These are phyloP conservation scores for Colletotrichum sp. DNA, from an alignment of 2,329 filamentous ascomycete genomes.

Conservation along the genomic window DNA sequence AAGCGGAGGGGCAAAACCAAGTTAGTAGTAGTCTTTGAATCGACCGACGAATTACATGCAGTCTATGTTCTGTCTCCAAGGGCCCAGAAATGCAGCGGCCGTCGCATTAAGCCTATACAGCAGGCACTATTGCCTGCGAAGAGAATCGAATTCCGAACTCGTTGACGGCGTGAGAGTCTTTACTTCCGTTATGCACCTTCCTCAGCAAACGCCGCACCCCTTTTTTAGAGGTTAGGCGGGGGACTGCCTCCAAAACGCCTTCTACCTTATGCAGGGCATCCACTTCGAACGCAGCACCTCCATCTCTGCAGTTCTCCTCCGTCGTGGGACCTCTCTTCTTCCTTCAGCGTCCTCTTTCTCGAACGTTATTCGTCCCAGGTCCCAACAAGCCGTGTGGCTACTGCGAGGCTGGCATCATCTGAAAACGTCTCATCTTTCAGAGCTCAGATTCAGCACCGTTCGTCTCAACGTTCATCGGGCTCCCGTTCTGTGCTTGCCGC, in stretches of 20 bases:
- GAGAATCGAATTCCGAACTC: slow-evolving; percentile 7
- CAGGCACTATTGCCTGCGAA: slow-evolving; percentile 6
- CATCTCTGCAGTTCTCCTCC: background rate
- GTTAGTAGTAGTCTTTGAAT: background rate
- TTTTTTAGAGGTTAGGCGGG: background rate
- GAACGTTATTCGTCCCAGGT: background rate
- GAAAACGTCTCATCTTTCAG: slow-evolving; percentile 25
- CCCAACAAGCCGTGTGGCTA: background rate
- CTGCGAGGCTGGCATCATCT: background rate
- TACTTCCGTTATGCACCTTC: slow-evolving; percentile 8
- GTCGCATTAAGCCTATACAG: slow-evolving; percentile 13
- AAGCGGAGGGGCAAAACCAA: background rate
- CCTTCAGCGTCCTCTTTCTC: background rate
- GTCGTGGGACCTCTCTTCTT: background rate
- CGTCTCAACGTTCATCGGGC: slow-evolving; percentile 60
- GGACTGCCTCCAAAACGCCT: slow-evolving; percentile 16
- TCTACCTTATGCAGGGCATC: slow-evolving; percentile 20
- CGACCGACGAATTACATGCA: slow-evolving; percentile 19
- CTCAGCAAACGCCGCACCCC: slow-evolving; percentile 7
- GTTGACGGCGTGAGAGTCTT: slow-evolving; percentile 12
- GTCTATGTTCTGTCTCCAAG: slow-evolving; percentile 15
- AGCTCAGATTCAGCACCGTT: slow-evolving; percentile 65
- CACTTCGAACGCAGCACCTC: background rate
- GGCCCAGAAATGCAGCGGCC: slow-evolving; percentile 14
- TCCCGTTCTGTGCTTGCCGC: slow-evolving; percentile 56